Conservation (phyloP, 139 green algal species). For the Chlorella sorokiniana region DNA sequence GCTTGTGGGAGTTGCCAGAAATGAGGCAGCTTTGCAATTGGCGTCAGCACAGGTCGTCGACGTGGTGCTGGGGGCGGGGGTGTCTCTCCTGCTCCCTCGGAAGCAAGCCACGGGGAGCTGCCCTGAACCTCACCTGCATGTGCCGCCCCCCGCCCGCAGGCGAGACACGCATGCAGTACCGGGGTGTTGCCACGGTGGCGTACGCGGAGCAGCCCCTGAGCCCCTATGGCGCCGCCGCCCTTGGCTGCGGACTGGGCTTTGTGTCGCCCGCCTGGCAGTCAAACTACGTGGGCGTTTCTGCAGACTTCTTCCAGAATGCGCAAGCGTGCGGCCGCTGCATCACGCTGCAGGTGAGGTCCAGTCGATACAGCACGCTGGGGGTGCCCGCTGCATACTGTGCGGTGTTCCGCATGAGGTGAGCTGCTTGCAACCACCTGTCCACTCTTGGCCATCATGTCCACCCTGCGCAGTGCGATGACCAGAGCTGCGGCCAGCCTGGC, state of each 20-base stretch:
- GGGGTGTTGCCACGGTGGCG: constrained; percentile 28
- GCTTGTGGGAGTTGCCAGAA: too few species aligned
- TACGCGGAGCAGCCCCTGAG: constrained; percentile 14
- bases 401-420: background rate
- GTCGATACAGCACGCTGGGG: background rate
- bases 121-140: background rate
- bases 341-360: background rate
- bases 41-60: too few species aligned
- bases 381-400: background rate
- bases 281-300: constrained; percentile 32
- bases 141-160: too few species aligned
- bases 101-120: too few species aligned
- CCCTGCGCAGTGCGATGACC: constrained; percentile 31
- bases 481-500: constrained; percentile 22
- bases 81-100: background rate
- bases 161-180: constrained; percentile 25
- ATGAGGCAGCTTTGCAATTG: too few species aligned
- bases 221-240: constrained; percentile 3
- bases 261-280: constrained; percentile 13
- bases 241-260: constrained; percentile 40
- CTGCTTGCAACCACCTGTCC: background rate
- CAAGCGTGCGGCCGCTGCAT: constrained; percentile 36
- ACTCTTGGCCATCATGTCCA: background rate
- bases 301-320: constrained; percentile 17
- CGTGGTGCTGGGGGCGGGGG: too few species aligned